Conservation (phyloP, 2,329 filamentous ascomycete species). For the Cordyceps cateniannulata region DNA sequence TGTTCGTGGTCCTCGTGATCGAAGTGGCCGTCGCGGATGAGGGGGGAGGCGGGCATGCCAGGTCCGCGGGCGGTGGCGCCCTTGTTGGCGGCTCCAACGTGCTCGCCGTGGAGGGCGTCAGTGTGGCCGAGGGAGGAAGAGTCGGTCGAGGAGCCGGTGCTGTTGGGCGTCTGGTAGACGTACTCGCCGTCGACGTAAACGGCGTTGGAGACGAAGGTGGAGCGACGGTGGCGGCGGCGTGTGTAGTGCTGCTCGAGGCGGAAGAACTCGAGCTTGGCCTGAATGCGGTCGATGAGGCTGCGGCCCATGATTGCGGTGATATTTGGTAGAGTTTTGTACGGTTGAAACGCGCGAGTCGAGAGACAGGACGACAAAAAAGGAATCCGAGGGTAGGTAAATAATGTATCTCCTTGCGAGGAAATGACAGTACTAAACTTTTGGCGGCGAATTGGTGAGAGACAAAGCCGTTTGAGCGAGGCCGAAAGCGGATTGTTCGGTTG, state of each 20-base stretch:
- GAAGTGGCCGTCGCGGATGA: conserved; percentile 2
- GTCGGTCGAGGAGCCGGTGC: conserved; percentile 49
- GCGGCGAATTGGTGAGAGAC: neutral
- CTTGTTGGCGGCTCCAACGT: conserved; percentile 19
- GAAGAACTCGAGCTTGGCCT: conserved; percentile 78
- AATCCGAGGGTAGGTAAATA: too few relatives aligned
- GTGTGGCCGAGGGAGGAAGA: conserved; percentile 28
- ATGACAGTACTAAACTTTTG: neutral
- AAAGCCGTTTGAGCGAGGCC: neutral
- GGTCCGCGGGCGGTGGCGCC: conserved; percentile 18
- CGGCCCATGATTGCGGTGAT: conserved; percentile 33
- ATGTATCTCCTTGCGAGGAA: neutral
- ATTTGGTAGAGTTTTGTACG: too few relatives aligned
- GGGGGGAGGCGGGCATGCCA: conserved; percentile 20
- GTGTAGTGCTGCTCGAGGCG: conserved; percentile 94
- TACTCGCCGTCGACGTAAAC: conserved; percentile 96
- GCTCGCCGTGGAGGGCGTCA: conserved; percentile 32
- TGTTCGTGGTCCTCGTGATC: conserved; percentile 6
- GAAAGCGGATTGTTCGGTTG: conserved; percentile 1
- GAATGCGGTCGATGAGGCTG: conserved; percentile 52
- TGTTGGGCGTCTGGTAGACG: conserved; percentile 63
- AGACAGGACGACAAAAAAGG: neutral
- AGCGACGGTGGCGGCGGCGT: conserved; percentile 76
- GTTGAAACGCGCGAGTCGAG: neutral
- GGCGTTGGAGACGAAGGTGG: conserved; percentile 81